Conservation (phyloP, 2,329 filamentous ascomycete species). For the Exophiala mesophila region DNA sequence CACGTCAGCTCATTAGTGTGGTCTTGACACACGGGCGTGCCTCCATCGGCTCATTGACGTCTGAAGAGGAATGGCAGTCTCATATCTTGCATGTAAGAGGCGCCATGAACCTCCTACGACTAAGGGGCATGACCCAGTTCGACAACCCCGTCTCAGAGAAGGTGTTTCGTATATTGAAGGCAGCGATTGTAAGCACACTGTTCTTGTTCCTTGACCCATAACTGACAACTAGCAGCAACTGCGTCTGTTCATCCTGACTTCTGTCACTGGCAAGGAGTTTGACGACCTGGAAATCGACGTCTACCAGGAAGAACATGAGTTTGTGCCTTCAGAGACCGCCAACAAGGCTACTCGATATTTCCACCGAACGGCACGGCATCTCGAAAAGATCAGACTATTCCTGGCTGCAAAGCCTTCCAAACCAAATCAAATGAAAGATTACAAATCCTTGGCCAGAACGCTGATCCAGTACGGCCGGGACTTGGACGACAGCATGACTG, state of each 20-base stretch:
- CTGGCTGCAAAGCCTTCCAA: slow-evolving; percentile 1
- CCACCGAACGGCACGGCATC: slow-evolving; percentile 18
- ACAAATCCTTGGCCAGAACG: neutral
- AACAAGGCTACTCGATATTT: slow-evolving; percentile 23
- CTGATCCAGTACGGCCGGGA: slow-evolving; percentile 18
- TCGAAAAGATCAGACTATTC: slow-evolving; percentile 20
- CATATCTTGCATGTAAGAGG: slow-evolving; percentile 24
- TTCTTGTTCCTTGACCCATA: neutral
- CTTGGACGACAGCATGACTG: slow-evolving; percentile 19
- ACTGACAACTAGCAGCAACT: slow-evolving; percentile 19
- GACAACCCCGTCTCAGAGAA: slow-evolving; percentile 20
- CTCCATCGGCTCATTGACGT: slow-evolving; percentile 3
- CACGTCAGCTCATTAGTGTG: slow-evolving; percentile 18
- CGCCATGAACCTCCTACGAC: slow-evolving; percentile 22
- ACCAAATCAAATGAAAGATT: neutral
- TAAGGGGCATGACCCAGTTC: slow-evolving; percentile 23
- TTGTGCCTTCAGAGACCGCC: slow-evolving; percentile 23
- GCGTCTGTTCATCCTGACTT: slow-evolving; percentile 24
- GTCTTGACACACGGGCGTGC: slow-evolving; percentile 20
- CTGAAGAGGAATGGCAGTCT: slow-evolving; percentile 24
- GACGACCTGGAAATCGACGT: slow-evolving; percentile 23
- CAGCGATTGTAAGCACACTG: slow-evolving; percentile 23
- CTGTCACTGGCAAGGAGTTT: slow-evolving; percentile 23
- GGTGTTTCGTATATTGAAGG: slow-evolving; percentile 25
- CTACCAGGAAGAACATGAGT: slow-evolving; percentile 25